Evolutionary conservation across 139 green algal species (phyloP).

Genomic region (Desmodesmus armatus): DNA sequence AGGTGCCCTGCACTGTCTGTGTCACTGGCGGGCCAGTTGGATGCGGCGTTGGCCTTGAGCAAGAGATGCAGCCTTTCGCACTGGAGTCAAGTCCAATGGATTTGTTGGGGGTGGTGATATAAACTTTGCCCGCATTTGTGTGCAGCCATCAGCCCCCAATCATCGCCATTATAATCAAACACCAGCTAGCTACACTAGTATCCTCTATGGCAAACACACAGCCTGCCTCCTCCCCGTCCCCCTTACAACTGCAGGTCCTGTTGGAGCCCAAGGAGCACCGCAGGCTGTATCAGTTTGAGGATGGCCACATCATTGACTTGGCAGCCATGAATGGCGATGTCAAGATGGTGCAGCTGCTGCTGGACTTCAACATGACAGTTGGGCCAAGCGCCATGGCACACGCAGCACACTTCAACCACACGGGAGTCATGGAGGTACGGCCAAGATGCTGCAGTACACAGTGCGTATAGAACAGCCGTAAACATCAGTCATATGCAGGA

Average conservation of each 20-base stretch:
- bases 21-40: no score
- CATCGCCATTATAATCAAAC: neutral
- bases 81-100: no score
- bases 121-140: no score
- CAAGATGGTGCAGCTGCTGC: slow-evolving; percentile 10
- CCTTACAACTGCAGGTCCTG: slow-evolving; percentile 16
- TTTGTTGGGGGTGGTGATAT: no score
- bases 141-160: no score
- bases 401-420: slow-evolving; percentile 32
- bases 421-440: slow-evolving; percentile 26
- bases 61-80: no score
- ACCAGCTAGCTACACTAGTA: neutral
- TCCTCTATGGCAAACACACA: neutral
- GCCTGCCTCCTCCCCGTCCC: neutral
- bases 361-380: neutral
- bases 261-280: neutral
- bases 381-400: slow-evolving; percentile 17
- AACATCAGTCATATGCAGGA: no score
- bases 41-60: no score
- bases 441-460: no score
- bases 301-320: slow-evolving; percentile 37
- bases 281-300: slow-evolving; percentile 23
- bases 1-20: neutral
- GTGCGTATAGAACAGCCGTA: no score
- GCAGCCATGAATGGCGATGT: slow-evolving; percentile 10